Evolutionary conservation across 768 basidiomycete genomes (phyloP), one percentile per base, ranked within the genome.

Genomic region (Ramaria sp.): DNA sequence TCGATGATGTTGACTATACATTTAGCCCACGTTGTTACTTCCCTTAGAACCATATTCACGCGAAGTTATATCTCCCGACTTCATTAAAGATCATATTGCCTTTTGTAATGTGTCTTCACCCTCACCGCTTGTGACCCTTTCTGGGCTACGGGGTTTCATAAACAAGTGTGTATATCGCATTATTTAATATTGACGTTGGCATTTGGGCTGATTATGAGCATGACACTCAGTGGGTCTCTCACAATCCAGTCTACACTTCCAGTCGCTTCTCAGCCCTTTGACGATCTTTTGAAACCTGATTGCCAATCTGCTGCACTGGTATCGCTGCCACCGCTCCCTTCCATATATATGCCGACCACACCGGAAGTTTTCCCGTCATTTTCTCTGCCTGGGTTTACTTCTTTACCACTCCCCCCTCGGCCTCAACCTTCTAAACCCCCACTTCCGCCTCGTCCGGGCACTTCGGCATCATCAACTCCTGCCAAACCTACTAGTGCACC

Each of bases 111-210:
- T 73, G 1, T 65, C 74, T 15, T 71, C 78, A 1, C 70, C 75
- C 22, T 73, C 78, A 4, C 77, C 78, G 33, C 68, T 91, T 12
- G 77, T 91, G 3, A 91, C 91, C 0, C 70, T 94, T 37, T 92
- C 91, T 0, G 95, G 94, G 4, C 71, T 97, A 27, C 74, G 93
- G 20, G 93, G 91, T 76, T 47, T 76, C 78, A 85, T 88, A 70
- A 58, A 80, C 71, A 30, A 51, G 51, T 27, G 33, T 13, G 22
- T 6, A n/a, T n/a, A n/a, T n/a, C n/a, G n/a, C n/a, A n/a, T n/a
- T n/a, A n/a, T 59, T 19, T 57, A 24, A 42, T 31, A 27, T 45
- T 59, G 27, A 57, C 13, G 13, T 13, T 13, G 17, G 48, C 41
- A 38, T 37, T 42, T 49, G 19, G 37, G 17, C 43, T 62, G 27